Base-by-base conservation (phyloP, 306 rosid genomes). In the Castanospermum australe region DNA sequence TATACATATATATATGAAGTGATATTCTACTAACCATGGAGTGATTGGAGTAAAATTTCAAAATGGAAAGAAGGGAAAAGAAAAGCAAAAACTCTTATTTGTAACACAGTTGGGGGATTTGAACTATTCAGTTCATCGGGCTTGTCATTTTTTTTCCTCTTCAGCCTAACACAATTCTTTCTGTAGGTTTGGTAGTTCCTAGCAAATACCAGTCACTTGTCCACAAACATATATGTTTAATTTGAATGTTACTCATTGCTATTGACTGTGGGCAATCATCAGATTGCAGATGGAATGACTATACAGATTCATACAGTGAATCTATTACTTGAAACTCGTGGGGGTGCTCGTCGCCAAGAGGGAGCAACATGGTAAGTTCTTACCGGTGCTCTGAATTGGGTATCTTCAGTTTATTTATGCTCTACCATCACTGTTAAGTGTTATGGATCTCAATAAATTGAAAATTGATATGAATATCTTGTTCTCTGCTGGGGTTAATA, bases 251-350 rank as follows among this genome's bases (percentile, higher is more conserved):
- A 50, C 41, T 64, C 32, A 70, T 75, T 82, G 73, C 57, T 41
- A 33, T 67, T 86, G 73, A 84, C 78, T 48, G 20, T 71, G 77
- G 81, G 5, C 22, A 78, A 36, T 62, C 52, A 48, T 86, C 90
- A 94, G 99, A 88, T 92, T 87, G 95, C 99, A 79, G 99, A 94
- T 90, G 99, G 99, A 79, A 94, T 92, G 99, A 94, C 99, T 61
- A 33, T 94, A 86, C 97, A 89, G 85, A 88, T 94, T 84, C 86
- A 38, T 39, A 87, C 92, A 35, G 97, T 94, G 81, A 94, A 94
- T 87, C 81, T 94, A 67, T 80, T 92, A 68, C 95, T 94, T 80
- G 99, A 94, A 92, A 92, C 99, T 83, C 84, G 88, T 71, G 97
- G 97, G 61, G 86, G 97, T 79, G 88, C 88, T 77, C 74, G 84